Base-by-base conservation (phyloP, 768 basidiomycete genomes). In the Thelephora aurantiotincta region DNA sequence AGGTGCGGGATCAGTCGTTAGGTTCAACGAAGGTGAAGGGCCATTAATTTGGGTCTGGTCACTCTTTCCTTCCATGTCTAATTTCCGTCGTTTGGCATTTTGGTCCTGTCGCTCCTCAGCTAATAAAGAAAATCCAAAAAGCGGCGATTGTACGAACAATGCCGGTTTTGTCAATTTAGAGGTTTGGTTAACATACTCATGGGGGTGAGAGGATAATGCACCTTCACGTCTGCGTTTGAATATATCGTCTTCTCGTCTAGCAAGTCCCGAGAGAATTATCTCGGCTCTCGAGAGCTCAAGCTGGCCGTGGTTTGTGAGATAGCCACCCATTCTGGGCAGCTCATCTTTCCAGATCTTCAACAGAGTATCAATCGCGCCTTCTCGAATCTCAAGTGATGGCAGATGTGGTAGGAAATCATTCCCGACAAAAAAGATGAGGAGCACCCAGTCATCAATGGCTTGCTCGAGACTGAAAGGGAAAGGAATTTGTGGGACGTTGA, bases 371-470 rank as follows among this genome's bases (percentile, higher is more conserved):
- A 99, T 97, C 26, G 94, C 96, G 52, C 96, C 96, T 71, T 99
- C 94, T 58, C 96, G 79, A 62, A 99, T 99, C 72, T 99, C 96
- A 73, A 99, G 78, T 50, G 86, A 90, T 20, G 96, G 96, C 49
- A 99, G 74, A 69, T 99, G 96, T 18, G 96, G 96, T 57, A 99
- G 74, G 75, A 99, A 93, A 71, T 97, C 91, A 70, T 99, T 99
- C 56, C 96, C 96, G 63, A 99, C 96, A 66, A 99, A 97, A 80
- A 99, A 99, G 56, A 98, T 98, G 59, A 99, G 78, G 60, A 99
- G 80, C 56, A 99, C 90, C 96, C 96, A 99, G 65, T 99, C 96
- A 75, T 99, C 96, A 65, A 99, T 87, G 34, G 96, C 92, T 65
- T 84, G 82, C 66, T 99, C 96, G 63, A 97, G 72, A 58, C 86